Base-by-base conservation (phyloP, 1,284 basidiomycete genomes). In the Albatrellus sp. region DNA sequence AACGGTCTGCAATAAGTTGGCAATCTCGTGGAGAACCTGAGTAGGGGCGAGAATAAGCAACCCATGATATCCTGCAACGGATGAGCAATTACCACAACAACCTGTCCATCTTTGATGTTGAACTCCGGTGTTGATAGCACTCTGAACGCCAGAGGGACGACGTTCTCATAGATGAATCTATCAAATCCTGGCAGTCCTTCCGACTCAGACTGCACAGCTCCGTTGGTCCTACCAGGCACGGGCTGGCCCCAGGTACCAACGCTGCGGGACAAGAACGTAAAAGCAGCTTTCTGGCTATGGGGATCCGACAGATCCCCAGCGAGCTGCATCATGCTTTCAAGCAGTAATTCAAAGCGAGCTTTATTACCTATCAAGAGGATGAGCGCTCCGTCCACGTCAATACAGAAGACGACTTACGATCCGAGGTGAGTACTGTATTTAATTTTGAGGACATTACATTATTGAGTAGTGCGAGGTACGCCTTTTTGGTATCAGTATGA, bases 171-270 rank as follows among this genome's bases (percentile, higher is more conserved):
- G 42, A 97, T 74, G 59, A 96, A 96, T 11, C 77, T 73, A 54
- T 97, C 91, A 58, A 98, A 98, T 1, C 94, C 94, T 11, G 90
- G 90, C 24, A 98, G 62, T 13, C 73, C 67, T 47, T 73, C 69
- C 9, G 60, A 60, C 38, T 64, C 42, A 1, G 46, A 19, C 16
- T 35, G 36, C 14, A 40, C n/a, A 11, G 48, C 50, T 45, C 57
- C 58, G 35, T 64, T 61, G 4, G 62, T 60, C 13, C 65, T 69
- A 50, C 69, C 64, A 6, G 60, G 53, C 29, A 63, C 60, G 17
- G 74, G 70, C 42, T 73, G 75, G 11, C 82, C 85, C 92, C 93
- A 98, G 2, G 77, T 72, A n/a, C 70, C 67, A 34, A 93, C 76
- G 44, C 76, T 78, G n/a, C 78, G 72, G 42, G 75, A 75, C 41